Percentiles rank a stretch among this genome's conserved stretches.
Evolutionary conservation across 805 yeast species (phyloP).

Genomic region (Torulaspora delbrueckii): DNA sequence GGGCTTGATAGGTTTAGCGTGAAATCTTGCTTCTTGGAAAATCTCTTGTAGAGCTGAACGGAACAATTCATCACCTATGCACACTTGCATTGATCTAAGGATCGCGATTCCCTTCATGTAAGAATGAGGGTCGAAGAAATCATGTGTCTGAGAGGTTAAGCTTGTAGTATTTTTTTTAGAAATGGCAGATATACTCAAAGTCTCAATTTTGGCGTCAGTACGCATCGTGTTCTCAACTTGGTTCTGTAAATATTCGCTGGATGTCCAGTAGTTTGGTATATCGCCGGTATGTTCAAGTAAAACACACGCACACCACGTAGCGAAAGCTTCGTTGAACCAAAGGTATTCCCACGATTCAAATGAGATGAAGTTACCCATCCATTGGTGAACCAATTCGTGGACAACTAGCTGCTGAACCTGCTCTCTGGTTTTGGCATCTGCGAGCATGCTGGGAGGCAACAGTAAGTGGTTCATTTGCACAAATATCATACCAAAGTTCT

Average conservation of each 20-base stretch:
- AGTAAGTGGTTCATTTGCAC: conserved; percentile 50
- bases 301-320: conserved; percentile 63
- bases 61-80: conserved; percentile 23
- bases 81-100: conserved; percentile 27
- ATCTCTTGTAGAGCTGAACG: conserved; percentile 18
- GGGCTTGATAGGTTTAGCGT: conserved; percentile 26
- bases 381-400: conserved; percentile 76
- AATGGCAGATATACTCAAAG: conserved; percentile 18
- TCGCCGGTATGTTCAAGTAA: conserved; percentile 35
- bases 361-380: conserved; percentile 66
- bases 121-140: conserved; percentile 30
- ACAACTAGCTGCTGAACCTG: conserved; percentile 53
- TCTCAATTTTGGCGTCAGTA: conserved; percentile 13
- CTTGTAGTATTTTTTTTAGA: conserved; percentile 11
- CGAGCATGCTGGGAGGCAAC: conserved; percentile 34
- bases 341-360: conserved; percentile 64
- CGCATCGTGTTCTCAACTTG: conserved; percentile 18
- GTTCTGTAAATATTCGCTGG: conserved; percentile 21
- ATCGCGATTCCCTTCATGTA: conserved; percentile 34
- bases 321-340: conserved; percentile 77
- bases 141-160: conserved; percentile 22
- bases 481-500: conserved; percentile 68
- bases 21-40: conserved; percentile 15
- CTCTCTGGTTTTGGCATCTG: conserved; percentile 24
- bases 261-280: conserved; percentile 21